Base-by-base conservation (phyloP, 73 alveolate genomes). In the Blepharisma japonicum region DNA sequence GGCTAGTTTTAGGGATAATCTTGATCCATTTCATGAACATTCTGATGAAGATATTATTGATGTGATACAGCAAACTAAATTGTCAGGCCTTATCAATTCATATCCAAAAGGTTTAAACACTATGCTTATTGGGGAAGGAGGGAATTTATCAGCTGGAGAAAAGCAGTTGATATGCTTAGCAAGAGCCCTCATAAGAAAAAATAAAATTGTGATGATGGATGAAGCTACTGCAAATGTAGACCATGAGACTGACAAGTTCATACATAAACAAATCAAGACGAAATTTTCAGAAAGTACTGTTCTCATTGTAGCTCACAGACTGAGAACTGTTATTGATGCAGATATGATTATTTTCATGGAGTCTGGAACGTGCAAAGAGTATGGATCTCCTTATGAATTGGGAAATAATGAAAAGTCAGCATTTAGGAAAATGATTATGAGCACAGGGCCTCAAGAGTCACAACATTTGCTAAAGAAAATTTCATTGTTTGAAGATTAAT, bases 11-110 rank as follows among this genome's bases (percentile, higher is more conserved):
- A 81, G 81, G 80, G 88, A 91, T 55, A 92, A 92, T 71, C 77
- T 92, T 49, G 98, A 92, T 84, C 97, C 96, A 51, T 83, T 87
- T 51, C 70, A 87, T 45, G 82, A 84, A 68, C 83, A 74, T 74
- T 56, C 80, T 6, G 92, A 84, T 23, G 71, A 90, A 48, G 81
- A 87, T 68, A 83, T 92, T 55, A 54, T 77, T 25, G 68, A 72
- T 49, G 87, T 82, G 27, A n/a, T 88, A 79, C 51, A 78, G 45
- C 66, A 71, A 71, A 80, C 76, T 70, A 32, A 84, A 39, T 79
- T 86, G 46, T 70, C 79, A 68, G 25, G 6, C 61, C 77, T 81
- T 45, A 18, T 81, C 5, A 72, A 20, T 11, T 81, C 71, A 1
- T 70, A 87, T 80, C 95, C 82, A 53, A 78, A 92, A 21, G 91